These are phyloP conservation scores for Bipolaris cookei DNA, from an alignment of 2,329 filamentous ascomycete species.

Conservation along the genomic window DNA sequence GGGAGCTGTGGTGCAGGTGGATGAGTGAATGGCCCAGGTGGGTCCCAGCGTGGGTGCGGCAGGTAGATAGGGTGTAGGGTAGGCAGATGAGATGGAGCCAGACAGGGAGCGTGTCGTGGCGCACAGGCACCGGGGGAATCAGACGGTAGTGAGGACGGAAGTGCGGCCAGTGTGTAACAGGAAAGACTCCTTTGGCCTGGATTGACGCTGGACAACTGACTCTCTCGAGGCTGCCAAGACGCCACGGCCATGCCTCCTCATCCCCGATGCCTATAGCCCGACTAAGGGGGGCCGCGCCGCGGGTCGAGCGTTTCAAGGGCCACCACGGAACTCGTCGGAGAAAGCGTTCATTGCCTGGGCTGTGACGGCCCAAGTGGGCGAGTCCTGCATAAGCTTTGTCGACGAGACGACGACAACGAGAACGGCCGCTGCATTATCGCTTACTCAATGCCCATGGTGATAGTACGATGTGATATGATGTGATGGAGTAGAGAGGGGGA, in stretches of 20 bases:
- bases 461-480: too few species aligned
- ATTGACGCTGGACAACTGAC: slow-evolving; percentile 16
- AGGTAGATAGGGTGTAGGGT: not conserved
- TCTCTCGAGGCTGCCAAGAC: slow-evolving; percentile 16
- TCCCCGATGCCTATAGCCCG: slow-evolving; percentile 22
- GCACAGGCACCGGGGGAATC: slow-evolving; percentile 13
- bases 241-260: slow-evolving; percentile 16
- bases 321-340: slow-evolving; percentile 16
- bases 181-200: slow-evolving; percentile 17
- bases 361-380: slow-evolving; percentile 20
- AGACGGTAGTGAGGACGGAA: slow-evolving; percentile 28
- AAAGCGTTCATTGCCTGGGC: slow-evolving; percentile 14
- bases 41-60: slow-evolving; percentile 1
- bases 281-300: slow-evolving; percentile 15
- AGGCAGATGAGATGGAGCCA: too few species aligned
- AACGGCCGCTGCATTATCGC: too few species aligned
- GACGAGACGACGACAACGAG: not conserved
- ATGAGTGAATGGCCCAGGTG: slow-evolving; percentile 5
- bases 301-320: slow-evolving; percentile 19
- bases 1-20: slow-evolving; percentile 2
- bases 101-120: slow-evolving; percentile 11
- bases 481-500: not conserved
- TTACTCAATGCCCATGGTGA: too few species aligned
- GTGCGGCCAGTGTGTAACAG: slow-evolving; percentile 25
- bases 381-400: slow-evolving; percentile 22